These are phyloP conservation scores for Pichia sorboxylosa DNA, from an alignment of 1,139 yeast species.

Conservation along the genomic window DNA sequence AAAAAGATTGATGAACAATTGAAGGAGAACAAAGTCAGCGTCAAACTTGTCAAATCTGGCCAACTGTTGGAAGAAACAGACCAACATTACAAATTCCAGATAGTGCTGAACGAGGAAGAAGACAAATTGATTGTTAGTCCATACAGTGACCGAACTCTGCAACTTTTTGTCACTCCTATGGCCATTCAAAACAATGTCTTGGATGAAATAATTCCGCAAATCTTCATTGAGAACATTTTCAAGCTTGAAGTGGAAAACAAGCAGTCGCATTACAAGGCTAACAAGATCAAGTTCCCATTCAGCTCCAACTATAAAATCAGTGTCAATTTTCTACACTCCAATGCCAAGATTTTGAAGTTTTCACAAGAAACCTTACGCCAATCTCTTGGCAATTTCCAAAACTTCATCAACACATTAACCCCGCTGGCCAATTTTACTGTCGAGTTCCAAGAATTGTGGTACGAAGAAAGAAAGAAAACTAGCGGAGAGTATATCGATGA, in stretches of 20 bases:
- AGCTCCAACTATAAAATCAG: constrained; percentile 27
- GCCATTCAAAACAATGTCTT: constrained; percentile 25
- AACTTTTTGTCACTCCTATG: constrained; percentile 23
- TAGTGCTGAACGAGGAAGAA: constrained; percentile 19
- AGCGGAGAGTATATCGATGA: constrained; percentile 4
- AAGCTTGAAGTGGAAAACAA: constrained; percentile 23
- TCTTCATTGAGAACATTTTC: constrained; percentile 30
- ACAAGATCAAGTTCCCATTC: constrained; percentile 14
- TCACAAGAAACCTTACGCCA: background rate
- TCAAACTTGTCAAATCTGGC: constrained; percentile 3
- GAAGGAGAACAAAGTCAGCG: constrained; percentile 1
- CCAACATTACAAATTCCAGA: constrained; percentile 17
- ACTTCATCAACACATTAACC: constrained; percentile 30
- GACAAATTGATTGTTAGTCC: constrained; percentile 28
- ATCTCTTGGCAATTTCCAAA: constrained; percentile 19
- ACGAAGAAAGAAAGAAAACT: constrained; percentile 22
- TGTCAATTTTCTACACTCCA: constrained; percentile 51
- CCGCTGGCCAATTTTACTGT: constrained; percentile 41
- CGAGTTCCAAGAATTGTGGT: constrained; percentile 71
- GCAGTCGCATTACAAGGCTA: constrained; percentile 10
- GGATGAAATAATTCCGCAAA: constrained; percentile 26
- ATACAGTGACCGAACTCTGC: constrained; percentile 23
- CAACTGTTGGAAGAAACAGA: constrained; percentile 4
- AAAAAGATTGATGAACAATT: constrained; percentile 21
- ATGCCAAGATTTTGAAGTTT: constrained; percentile 33